phyloP scores from a whole-genome alignment of 257 asterid species.

The Coffea canephora region DNA sequence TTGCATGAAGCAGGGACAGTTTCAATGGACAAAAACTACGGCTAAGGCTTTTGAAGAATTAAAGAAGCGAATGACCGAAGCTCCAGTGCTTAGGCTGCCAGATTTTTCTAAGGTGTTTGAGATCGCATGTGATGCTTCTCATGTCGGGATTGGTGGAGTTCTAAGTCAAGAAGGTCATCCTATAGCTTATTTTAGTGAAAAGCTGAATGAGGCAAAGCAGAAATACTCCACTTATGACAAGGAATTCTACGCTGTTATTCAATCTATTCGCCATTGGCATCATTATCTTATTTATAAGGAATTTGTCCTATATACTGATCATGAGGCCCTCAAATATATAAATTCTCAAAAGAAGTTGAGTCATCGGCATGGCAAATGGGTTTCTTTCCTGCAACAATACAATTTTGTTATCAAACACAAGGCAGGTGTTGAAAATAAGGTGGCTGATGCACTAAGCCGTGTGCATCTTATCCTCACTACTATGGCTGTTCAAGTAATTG shows the following conservation, averaged over 20 bases:
- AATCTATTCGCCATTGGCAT: neutral
- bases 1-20: neutral
- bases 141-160: slow-evolving; percentile 1
- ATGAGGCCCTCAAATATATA: slow-evolving; percentile 1
- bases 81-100: neutral
- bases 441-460: neutral
- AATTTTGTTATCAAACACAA: neutral
- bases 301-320: neutral
- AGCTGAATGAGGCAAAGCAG: neutral
- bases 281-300: neutral
- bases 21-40: neutral
- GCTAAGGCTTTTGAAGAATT: neutral
- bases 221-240: neutral
- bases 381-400: neutral
- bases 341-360: neutral
- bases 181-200: slow-evolving; percentile 9
- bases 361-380: neutral
- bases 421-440: neutral
- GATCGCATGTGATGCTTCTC: slow-evolving; percentile 10
- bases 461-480: neutral
- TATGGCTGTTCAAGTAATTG: neutral
- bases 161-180: slow-evolving; percentile 8
- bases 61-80: neutral
- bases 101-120: slow-evolving; percentile 9
- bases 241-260: neutral